These are phyloP conservation scores for Fusarium globosum DNA, from an alignment of 2,329 filamentous ascomycete species.

Conservation along the genomic window DNA sequence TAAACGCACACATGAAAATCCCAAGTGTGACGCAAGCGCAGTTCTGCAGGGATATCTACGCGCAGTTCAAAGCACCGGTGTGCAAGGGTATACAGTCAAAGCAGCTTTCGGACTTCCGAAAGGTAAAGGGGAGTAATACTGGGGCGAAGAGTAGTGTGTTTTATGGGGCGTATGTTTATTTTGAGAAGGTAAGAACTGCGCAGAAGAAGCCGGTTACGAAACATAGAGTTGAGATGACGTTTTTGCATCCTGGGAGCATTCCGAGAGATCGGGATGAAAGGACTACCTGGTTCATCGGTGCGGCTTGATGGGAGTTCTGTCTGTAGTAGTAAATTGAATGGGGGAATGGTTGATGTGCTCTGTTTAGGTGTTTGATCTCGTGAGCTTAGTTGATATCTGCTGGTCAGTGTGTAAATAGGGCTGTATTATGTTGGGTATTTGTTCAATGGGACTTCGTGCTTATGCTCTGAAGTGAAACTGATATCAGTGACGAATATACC, in stretches of 20 bases:
- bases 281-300: neutral
- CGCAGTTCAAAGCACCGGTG: neutral
- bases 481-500: rapidly evolving
- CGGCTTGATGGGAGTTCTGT: neutral
- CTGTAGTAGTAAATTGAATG: rapidly evolving
- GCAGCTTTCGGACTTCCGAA: conserved; percentile 11
- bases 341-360: neutral
- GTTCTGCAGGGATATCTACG: conserved; percentile 2
- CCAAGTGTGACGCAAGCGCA: conserved; percentile 3
- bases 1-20: conserved; percentile 5
- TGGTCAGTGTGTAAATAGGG: neutral
- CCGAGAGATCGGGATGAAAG: neutral
- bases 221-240: neutral
- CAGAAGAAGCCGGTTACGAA: conserved; percentile 7
- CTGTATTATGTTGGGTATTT: rapidly evolving
- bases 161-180: conserved; percentile 16
- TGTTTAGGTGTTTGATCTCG: neutral
- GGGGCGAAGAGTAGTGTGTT: conserved; percentile 1
- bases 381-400: neutral
- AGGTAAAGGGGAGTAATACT: no score
- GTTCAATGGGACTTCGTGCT: rapidly evolving
- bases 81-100: conserved; percentile 13
- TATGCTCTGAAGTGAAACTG: rapidly evolving
- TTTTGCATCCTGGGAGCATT: neutral
- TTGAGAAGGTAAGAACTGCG: conserved; percentile 14